Conservation (phyloP, 441 rosid genomes). For the Sinapis alba region DNA sequence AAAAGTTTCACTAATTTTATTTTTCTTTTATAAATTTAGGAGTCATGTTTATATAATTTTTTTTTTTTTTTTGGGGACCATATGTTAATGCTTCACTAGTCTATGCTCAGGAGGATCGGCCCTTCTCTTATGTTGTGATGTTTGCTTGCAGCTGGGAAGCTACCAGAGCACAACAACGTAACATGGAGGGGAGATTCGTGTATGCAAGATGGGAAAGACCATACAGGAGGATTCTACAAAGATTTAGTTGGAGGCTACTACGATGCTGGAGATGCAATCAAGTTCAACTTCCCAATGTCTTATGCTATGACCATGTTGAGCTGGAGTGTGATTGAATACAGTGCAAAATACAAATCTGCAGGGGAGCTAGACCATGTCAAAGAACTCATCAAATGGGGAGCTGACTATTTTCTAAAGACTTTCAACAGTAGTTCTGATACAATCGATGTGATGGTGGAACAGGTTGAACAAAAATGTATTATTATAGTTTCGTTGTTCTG, state of each 20-base stretch:
- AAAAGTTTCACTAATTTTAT: not conserved
- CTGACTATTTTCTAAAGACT: constrained; percentile 75
- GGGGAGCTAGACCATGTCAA: constrained; percentile 86
- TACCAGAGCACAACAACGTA: constrained; percentile 74
- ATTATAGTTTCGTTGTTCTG: too few species aligned
- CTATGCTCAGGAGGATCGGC: too few species aligned
- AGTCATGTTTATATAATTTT: too few species aligned
- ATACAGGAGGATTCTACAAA: constrained; percentile 2
- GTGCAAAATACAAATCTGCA: constrained; percentile 81
- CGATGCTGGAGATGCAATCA: constrained; percentile 95
- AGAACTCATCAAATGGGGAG: constrained; percentile 76
- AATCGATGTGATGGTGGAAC: constrained; percentile 49
- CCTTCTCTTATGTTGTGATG: not conserved
- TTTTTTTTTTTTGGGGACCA: not conserved
- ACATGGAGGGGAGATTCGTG: constrained; percentile 89
- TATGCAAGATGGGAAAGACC: constrained; percentile 52
- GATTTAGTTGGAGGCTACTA: constrained; percentile 72
- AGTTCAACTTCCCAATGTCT: constrained; percentile 79
- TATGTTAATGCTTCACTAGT: not conserved
- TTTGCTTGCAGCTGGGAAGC: constrained; percentile 69
- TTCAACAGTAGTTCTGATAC: constrained; percentile 71
- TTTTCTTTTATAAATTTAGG: too few species aligned
- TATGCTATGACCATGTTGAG: constrained; percentile 92
- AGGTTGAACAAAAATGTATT: constrained; percentile 49
- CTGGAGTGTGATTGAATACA: constrained; percentile 99